Evolutionary conservation across 257 asterid species (phyloP).

Genomic region (Hygrophila difformis): DNA sequence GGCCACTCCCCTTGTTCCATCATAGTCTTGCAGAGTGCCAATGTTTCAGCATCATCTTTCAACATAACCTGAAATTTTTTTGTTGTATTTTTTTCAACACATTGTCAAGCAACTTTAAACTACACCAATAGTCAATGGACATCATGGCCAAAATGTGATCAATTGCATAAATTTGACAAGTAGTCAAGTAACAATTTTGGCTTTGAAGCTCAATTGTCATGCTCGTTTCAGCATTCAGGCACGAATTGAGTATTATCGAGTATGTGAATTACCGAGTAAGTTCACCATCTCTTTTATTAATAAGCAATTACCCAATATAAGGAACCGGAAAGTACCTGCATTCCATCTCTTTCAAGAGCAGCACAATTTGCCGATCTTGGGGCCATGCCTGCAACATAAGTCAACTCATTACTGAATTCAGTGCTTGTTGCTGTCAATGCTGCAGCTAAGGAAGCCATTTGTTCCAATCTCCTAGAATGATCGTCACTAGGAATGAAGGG

Average conservation of each 20-base stretch:
- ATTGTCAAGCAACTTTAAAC: not conserved
- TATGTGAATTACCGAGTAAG: no score
- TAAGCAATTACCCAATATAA: not conserved
- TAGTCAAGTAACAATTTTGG: no score
- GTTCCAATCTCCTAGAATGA: conserved; percentile 53
- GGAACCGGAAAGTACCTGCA: conserved; percentile 52
- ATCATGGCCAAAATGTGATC: not conserved
- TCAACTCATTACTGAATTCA: conserved; percentile 66
- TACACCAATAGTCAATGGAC: not conserved
- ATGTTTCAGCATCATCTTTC: conserved; percentile 60
- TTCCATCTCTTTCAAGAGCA: conserved; percentile 60
- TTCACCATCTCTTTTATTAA: no score
- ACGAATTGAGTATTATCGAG: no score
- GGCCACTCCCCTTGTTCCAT: conserved; percentile 92
- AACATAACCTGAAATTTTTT: conserved; percentile 42
- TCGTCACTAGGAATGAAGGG: conserved; percentile 67
- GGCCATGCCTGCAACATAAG: conserved; percentile 70
- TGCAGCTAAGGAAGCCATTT: conserved; percentile 89
- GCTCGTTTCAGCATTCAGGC: not conserved
- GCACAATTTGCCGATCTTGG: conserved; percentile 68
- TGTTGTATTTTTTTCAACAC: not conserved
- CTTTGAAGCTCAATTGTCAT: not conserved
- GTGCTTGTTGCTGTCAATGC: conserved; percentile 64
- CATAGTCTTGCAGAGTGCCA: conserved; percentile 71
- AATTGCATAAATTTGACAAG: not conserved